A percentile compares a stretch with the other conserved stretches of the same genome.
Conservation (phyloP, 1,284 basidiomycete species). For the Trichosporon coremiiforme region DNA sequence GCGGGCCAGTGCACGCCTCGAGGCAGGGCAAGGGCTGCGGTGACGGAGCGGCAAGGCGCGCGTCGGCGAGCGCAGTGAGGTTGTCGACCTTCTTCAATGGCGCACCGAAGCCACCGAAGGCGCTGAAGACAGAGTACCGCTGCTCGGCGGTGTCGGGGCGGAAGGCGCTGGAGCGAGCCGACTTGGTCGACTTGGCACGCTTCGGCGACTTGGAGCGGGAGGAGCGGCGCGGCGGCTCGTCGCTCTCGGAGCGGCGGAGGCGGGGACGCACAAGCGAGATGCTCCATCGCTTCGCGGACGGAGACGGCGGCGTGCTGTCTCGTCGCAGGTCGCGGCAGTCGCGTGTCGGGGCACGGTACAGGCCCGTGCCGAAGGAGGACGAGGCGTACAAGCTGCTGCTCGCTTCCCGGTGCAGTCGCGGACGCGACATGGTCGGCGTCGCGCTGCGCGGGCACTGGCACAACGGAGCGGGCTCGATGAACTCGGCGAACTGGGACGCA, state of each 20-base stretch:
- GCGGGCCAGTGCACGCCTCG: constrained; percentile 9
- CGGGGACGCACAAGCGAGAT: not conserved
- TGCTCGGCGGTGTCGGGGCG: not conserved
- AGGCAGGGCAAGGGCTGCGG: constrained; percentile 2
- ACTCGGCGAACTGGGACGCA: constrained; percentile 4
- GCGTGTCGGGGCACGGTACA: not conserved
- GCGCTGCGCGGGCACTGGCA: constrained; percentile 9
- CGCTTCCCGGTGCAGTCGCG: not conserved
- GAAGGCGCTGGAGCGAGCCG: not conserved
- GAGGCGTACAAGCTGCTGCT: not conserved
- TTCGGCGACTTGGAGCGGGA: constrained; percentile 1
- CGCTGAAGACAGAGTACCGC: not conserved
- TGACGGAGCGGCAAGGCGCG: not conserved
- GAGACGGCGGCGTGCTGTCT: not conserved
- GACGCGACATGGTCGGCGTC: constrained; percentile 3
- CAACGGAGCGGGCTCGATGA: constrained; percentile 3
- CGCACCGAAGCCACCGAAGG: not conserved
- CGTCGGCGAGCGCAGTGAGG: not conserved
- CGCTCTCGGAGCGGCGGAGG: constrained; percentile 2
- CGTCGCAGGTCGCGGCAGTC: not conserved
- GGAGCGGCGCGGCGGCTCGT: not conserved
- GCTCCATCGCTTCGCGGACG: not conserved
- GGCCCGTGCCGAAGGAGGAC: not conserved
- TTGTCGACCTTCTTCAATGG: not conserved
- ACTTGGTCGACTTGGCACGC: constrained; percentile 7